Percentiles rank a stretch among this genome's conserved stretches.
Evolutionary conservation across 2,329 filamentous ascomycete species (phyloP).

Genomic region (Phaeoacremonium minimum): DNA sequence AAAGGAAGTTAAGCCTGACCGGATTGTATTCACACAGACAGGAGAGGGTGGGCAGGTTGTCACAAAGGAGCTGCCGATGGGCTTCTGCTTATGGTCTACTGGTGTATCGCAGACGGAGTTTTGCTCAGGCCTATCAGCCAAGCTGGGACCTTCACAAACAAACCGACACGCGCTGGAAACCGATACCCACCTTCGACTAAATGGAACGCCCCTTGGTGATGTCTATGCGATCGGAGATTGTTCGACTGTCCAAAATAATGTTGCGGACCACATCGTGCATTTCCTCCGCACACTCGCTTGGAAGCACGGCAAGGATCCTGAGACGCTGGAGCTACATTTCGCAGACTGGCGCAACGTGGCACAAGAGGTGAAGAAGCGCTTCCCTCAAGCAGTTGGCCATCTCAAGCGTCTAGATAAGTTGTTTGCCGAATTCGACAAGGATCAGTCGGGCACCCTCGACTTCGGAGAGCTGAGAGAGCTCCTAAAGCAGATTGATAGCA

Average conservation of each 20-base stretch:
- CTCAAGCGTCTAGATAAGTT: slow-evolving; percentile 86
- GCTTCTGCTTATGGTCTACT: slow-evolving; percentile 97
- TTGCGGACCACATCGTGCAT: slow-evolving; percentile 83
- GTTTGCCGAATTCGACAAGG: slow-evolving; percentile 88
- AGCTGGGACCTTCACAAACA: slow-evolving; percentile 71
- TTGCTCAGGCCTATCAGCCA: slow-evolving; percentile 69
- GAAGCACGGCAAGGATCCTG: slow-evolving; percentile 86
- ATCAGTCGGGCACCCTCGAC: slow-evolving; percentile 88
- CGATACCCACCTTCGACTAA: slow-evolving; percentile 85
- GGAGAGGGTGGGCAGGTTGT: slow-evolving; percentile 66
- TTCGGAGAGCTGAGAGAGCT: slow-evolving; percentile 89
- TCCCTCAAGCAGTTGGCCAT: slow-evolving; percentile 86
- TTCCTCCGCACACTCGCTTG: slow-evolving; percentile 88
- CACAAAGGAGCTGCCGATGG: slow-evolving; percentile 92
- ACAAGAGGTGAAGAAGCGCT: slow-evolving; percentile 76
- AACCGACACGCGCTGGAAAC: slow-evolving; percentile 93
- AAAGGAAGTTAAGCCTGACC: slow-evolving; percentile 78
- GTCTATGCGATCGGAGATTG: slow-evolving; percentile 97
- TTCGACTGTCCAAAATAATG: slow-evolving; percentile 94
- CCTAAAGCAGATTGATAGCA: slow-evolving; percentile 86
- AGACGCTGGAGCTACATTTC: slow-evolving; percentile 83
- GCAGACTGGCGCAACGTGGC: slow-evolving; percentile 85
- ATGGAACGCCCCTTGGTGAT: slow-evolving; percentile 84
- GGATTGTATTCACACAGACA: slow-evolving; percentile 85
- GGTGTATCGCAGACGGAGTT: slow-evolving; percentile 86